Percentiles rank a stretch among this genome's conserved stretches.
These are phyloP conservation scores for Fusarium coffeatum DNA, from an alignment of 2,329 filamentous ascomycete genomes.

Conservation along the genomic window DNA sequence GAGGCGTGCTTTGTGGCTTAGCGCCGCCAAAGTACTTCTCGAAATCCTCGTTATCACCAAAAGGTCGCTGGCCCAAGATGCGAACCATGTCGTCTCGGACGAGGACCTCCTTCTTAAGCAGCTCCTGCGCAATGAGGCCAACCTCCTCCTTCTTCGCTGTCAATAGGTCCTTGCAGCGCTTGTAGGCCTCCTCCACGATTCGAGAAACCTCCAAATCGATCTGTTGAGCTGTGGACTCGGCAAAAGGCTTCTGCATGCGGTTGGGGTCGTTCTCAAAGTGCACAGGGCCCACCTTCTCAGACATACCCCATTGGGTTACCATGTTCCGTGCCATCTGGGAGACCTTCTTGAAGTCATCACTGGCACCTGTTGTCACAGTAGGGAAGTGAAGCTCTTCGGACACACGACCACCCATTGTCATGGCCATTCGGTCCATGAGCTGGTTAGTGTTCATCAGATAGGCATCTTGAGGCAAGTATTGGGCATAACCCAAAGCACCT, in stretches of 20 bases:
- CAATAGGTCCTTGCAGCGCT: conserved; percentile 86
- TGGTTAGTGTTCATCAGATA: conserved; percentile 97
- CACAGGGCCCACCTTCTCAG: conserved; percentile 89
- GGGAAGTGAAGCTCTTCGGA: conserved; percentile 97
- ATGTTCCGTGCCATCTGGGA: conserved; percentile 95
- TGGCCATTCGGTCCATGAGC: conserved; percentile 99
- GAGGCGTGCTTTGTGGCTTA: conserved; percentile 67
- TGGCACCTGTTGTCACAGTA: conserved; percentile 93
- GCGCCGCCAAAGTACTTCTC: conserved; percentile 87
- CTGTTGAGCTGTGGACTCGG: conserved; percentile 89
- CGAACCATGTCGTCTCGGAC: conserved; percentile 92
- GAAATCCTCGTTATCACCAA: conserved; percentile 86
- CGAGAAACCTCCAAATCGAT: conserved; percentile 93
- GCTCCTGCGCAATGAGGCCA: conserved; percentile 90
- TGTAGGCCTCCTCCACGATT: conserved; percentile 92
- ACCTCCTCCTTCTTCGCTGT: conserved; percentile 88
- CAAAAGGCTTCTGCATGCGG: conserved; percentile 93
- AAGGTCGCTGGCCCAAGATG: conserved; percentile 85
- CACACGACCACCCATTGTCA: conserved; percentile 96
- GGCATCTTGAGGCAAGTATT: conserved; percentile 94
- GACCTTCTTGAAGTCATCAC: conserved; percentile 98
- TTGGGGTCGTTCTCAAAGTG: conserved; percentile 88
- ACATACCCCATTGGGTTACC: conserved; percentile 99
- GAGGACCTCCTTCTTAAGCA: conserved; percentile 91
- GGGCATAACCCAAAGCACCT: conserved; percentile 93